Evolutionary conservation across 179 eudicot genomes (phyloP), one percentile per base, ranked within the genome.

Genomic region (Silene coronaria): DNA sequence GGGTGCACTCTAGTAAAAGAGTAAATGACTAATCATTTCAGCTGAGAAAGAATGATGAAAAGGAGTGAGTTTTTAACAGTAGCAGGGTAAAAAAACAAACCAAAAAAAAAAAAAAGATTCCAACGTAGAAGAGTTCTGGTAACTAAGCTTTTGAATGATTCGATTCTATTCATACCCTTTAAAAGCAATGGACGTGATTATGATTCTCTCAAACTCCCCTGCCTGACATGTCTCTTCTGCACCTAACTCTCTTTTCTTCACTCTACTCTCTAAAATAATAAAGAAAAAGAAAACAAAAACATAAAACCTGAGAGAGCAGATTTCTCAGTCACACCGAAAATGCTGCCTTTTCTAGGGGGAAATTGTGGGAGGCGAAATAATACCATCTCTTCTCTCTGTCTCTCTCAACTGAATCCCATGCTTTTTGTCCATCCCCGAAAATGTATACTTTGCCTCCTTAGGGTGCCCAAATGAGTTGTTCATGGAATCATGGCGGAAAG

Each of bases 371-470:
- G 80, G 80, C 82, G 71, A 78, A 58, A 73, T 77, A 51, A 77
- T 74, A 67, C 21, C 66, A 45, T 45, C 51, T 7, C 51, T 10
- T 62, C 67, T 23, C 67, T 62, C 67, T 62, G 28, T 24, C 67
- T 62, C 32, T 62, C 67, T 8, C 28, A 73, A 70, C 78, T 73
- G 24, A 57, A 73, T 82, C 74, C 75, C 83, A 83, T 80, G 83
- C 83, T 70, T 83, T 83, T 74, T 71, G 83, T 78, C 75, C 81
- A 76, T 38, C 69, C 79, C 81, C 79, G 62, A 73, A 63, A 70
- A 70, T 80, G 77, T 82, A 83, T 83, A 83, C 83, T 70, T 74
- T 77, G 73, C 83, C 80, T 71, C 76, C 83, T 73, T 67, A 66
- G 73, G 75, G 75, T 73, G 71, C 36, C 53, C 51, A 45, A 45